Base-by-base conservation (phyloP, 192 early-diverging fungal genomes). In the Coemansia reversa region DNA sequence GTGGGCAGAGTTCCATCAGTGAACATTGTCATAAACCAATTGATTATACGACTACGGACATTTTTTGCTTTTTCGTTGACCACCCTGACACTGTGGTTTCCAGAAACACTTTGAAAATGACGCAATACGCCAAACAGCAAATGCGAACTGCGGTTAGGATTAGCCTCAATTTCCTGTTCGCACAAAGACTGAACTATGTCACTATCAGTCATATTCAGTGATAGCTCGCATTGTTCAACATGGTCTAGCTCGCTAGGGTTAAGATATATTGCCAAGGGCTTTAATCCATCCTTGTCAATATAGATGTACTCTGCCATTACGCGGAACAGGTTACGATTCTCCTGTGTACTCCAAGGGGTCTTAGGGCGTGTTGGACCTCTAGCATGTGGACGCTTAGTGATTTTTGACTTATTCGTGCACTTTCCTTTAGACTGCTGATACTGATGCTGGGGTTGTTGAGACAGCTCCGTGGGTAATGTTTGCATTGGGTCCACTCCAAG, bases 61-160 rank as follows among this genome's bases (percentile, higher is more conserved):
- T 79, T 79, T 32, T 79, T 79, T n/a, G 64, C 68, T 52, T 79
- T 79, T 39, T 79, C 76, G 27, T 70, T 79, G 1, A 79, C 76
- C 7, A 70, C 76, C 0, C 76, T 47, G 0, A 72, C 62, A 2
- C 28, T 55, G 27, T 67, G 68, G 51, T 67, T 50, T 0, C 71
- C 76, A 18, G 76, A 79, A 0, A 72, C 63, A 4, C 49, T 20
- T 58, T 79, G 76, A 57, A 79, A 56, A 45, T 79, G 76, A 5
- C 76, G 67, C 3, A 79, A 51, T 7, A 70, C 72, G 4, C 33
- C 53, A 29, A 74, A 74, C 5, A 79, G 33, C 14, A 74, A 58
- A 68, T 79, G 71, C 14, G 61, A 9, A 2, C 68, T 35, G 4
- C 76, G 51, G 55, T 62, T 74, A 2, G 71, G 71, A 9, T 74